Conservation (phyloP, 2,329 filamentous ascomycete species). For the Raffaelea albimanens region DNA sequence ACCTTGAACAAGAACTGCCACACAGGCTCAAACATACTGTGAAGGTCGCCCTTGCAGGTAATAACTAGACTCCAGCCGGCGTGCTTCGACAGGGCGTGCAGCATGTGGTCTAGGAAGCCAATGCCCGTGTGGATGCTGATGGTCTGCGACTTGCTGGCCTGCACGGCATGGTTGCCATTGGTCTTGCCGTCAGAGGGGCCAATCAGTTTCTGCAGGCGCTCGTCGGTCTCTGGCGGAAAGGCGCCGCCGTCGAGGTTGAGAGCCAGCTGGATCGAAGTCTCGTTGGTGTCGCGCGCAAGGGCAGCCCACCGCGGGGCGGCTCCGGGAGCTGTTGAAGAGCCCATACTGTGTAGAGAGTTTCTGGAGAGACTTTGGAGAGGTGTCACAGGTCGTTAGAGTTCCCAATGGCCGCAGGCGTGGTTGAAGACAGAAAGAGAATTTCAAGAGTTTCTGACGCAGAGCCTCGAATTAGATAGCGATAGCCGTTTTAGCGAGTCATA, state of each 20-base stretch:
- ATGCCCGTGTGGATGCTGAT: slow-evolving; percentile 90
- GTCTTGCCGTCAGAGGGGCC: slow-evolving; percentile 33
- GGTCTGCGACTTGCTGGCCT: slow-evolving; percentile 73
- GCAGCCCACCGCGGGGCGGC: slow-evolving; percentile 56
- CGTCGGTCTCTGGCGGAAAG: slow-evolving; percentile 56
- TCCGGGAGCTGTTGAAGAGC: slow-evolving; percentile 17
- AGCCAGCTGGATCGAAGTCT: slow-evolving; percentile 91
- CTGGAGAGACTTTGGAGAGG: background rate
- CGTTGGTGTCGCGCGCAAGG: slow-evolving; percentile 86
- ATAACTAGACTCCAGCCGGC: slow-evolving; percentile 85
- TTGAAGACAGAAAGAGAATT: background rate
- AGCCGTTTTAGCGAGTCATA: slow-evolving; percentile 8
- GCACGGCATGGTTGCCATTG: slow-evolving; percentile 62
- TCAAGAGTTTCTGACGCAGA: background rate
- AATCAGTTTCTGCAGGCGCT: slow-evolving; percentile 36
- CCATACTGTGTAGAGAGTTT: slow-evolving; percentile 15
- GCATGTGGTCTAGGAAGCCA: slow-evolving; percentile 97
- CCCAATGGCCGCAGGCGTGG: background rate
- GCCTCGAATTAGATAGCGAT: background rate
- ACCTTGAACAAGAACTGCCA: no score
- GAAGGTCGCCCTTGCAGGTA: slow-evolving; percentile 76
- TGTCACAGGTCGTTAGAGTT: background rate
- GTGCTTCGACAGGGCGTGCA: slow-evolving; percentile 93
- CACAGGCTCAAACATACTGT: slow-evolving; percentile 57
- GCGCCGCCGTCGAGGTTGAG: slow-evolving; percentile 88